These are phyloP conservation scores for Aphanomyces euteiches DNA, from an alignment of 352 stramenopile genomes.

Conservation along the genomic window DNA sequence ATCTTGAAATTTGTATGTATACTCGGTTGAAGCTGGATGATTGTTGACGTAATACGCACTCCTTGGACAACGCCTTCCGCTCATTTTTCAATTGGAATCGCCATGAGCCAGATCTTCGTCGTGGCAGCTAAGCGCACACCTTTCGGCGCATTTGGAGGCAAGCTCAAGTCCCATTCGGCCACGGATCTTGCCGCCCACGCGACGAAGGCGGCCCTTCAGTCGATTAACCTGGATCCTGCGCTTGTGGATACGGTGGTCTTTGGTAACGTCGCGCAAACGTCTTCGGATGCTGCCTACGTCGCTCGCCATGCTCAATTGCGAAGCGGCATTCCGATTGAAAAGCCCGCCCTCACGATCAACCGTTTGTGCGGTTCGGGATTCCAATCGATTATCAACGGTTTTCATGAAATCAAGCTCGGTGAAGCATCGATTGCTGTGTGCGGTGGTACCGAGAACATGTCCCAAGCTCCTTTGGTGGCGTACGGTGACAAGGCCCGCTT, in stretches of 20 bases:
- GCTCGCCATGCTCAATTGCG: conserved; percentile 94
- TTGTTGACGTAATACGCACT: background rate
- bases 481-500: conserved; percentile 91
- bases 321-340: conserved; percentile 80
- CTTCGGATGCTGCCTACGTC: conserved; percentile 91
- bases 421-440: conserved; percentile 88
- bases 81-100: conserved; percentile 9
- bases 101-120: conserved; percentile 87
- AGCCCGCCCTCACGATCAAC: conserved; percentile 96
- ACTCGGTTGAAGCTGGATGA: background rate
- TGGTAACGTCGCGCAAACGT: conserved; percentile 96
- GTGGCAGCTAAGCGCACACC: conserved; percentile 95
- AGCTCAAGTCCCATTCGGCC: conserved; percentile 89
- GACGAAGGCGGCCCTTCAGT: conserved; percentile 78
- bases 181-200: conserved; percentile 88
- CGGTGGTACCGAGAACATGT: conserved; percentile 96
- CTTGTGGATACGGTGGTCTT: conserved; percentile 92
- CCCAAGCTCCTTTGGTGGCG: conserved; percentile 87
- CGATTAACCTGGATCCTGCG: conserved; percentile 77
- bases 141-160: conserved; percentile 93
- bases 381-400: conserved; percentile 91
- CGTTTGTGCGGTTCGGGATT: conserved; percentile 96
- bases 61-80: background rate
- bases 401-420: conserved; percentile 88
- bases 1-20: conserved; percentile 11